Conservation (phyloP, 495 filamentous ascomycete species). For the Beverwykella pulmonaria region DNA sequence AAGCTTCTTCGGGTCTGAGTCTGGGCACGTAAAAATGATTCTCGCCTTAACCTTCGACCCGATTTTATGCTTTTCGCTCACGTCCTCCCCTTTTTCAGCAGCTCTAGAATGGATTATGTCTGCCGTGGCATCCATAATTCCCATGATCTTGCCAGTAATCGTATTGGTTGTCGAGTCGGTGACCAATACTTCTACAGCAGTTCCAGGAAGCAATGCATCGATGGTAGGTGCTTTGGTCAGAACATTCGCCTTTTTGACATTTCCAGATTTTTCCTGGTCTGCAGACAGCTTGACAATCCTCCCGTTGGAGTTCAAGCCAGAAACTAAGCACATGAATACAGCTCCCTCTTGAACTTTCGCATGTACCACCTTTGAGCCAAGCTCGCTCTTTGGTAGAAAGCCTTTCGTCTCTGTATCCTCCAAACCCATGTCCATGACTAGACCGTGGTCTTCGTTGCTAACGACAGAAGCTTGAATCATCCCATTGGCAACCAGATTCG, state of each 20-base stretch:
- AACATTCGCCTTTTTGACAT: slow-evolving; percentile 69
- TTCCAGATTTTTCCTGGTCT: slow-evolving; percentile 64
- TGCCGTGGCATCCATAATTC: slow-evolving; percentile 82
- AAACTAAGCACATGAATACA: slow-evolving; percentile 80
- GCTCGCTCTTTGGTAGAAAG: slow-evolving; percentile 87
- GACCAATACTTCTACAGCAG: slow-evolving; percentile 81
- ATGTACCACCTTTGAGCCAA: slow-evolving; percentile 61
- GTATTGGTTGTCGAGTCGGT: slow-evolving; percentile 65
- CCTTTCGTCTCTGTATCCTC: slow-evolving; percentile 67
- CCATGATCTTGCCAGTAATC: slow-evolving; percentile 88
- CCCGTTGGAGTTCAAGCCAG: slow-evolving; percentile 71
- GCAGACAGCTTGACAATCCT: slow-evolving; percentile 87
- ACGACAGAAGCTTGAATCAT: slow-evolving; percentile 83
- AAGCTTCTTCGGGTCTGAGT: slow-evolving; percentile 75
- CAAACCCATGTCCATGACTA: slow-evolving; percentile 89
- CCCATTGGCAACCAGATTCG: slow-evolving; percentile 69
- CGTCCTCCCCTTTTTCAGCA: slow-evolving; percentile 63
- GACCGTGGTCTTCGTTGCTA: slow-evolving; percentile 92
- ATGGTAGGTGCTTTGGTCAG: slow-evolving; percentile 80
- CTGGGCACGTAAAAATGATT: slow-evolving; percentile 81
- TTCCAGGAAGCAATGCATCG: slow-evolving; percentile 85
- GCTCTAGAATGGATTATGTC: slow-evolving; percentile 85
- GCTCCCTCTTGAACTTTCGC: slow-evolving; percentile 72
- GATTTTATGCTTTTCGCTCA: slow-evolving; percentile 72
- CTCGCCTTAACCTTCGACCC: slow-evolving; percentile 85